These are phyloP conservation scores for Exophiala spinifera DNA, from an alignment of 2,329 filamentous ascomycete genomes.

Conservation along the genomic window DNA sequence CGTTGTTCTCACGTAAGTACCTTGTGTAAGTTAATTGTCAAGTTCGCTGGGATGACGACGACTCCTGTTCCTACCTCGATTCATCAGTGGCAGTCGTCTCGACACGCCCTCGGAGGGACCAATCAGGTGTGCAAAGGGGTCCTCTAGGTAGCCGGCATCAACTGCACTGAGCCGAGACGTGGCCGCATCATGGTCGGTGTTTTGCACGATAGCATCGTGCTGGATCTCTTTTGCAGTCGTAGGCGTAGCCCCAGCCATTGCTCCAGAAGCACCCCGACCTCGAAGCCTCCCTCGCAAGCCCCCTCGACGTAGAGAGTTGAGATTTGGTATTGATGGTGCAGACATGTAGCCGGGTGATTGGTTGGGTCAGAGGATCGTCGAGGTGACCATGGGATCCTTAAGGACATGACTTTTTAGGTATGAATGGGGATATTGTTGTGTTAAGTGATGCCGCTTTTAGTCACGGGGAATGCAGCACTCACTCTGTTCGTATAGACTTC, in stretches of 20 bases:
- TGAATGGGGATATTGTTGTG: too few relatives aligned
- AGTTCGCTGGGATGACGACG: not conserved
- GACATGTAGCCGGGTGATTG: slow-evolving; percentile 54
- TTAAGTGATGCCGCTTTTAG: too few relatives aligned
- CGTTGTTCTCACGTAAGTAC: slow-evolving; percentile 86
- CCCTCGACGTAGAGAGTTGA: slow-evolving; percentile 58
- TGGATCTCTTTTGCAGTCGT: slow-evolving; percentile 13
- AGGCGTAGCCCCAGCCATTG: slow-evolving; percentile 34
- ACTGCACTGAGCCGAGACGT: slow-evolving; percentile 87
- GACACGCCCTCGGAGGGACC: slow-evolving; percentile 45
- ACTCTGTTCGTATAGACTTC: too few relatives aligned
- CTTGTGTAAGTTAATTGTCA: slow-evolving; percentile 43
- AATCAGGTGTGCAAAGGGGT: slow-evolving; percentile 64
- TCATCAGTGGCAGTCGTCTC: slow-evolving; percentile 83
- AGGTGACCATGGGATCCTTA: too few relatives aligned
- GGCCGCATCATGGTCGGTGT: slow-evolving; percentile 88
- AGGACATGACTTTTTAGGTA: too few relatives aligned
- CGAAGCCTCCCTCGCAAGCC: slow-evolving; percentile 49
- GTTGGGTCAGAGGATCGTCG: not conserved
- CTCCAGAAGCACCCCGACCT: slow-evolving; percentile 46
- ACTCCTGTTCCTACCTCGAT: slow-evolving; percentile 64
- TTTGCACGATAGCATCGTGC: slow-evolving; percentile 71
- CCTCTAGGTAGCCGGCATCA: slow-evolving; percentile 75
- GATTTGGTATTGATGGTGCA: slow-evolving; percentile 73
- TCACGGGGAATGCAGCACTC: too few relatives aligned